Evolutionary conservation across 768 basidiomycete genomes (phyloP), one percentile per base, ranked within the genome.

Genomic region (Tulasnella sp.): DNA sequence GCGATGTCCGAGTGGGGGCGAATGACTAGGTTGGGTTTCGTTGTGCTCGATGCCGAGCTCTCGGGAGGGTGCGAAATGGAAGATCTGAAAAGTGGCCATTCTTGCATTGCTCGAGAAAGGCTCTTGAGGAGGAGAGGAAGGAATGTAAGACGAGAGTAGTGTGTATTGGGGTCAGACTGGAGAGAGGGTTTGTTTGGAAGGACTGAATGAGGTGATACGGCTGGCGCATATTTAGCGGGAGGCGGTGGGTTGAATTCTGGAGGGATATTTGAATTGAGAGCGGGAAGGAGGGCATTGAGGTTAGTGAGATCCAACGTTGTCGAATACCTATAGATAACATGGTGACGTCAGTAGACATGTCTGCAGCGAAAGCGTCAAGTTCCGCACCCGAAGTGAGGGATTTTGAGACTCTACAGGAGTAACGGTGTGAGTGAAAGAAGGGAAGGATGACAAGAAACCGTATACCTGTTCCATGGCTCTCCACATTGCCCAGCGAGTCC

Each of bases 401-500:
- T 84, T 63, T 84, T 80, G 52, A 92, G 74, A 63, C 87, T 87
- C 87, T 88, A 62, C 4, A 63, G 53, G 15, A 32, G 1, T 23
- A 36, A 49, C 41, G 43, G 6, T 17, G 27, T 31, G 15, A 27
- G 23, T 36, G 57, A 9, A 52, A 35, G 0, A 19, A 45, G 19
- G 19, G 50, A 39, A 15, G n/a, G 21, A 37, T 4, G 50, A 15
- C 27, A 1, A 43, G 23, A 36, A 17, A 11, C 40, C 17, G 61
- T 70, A 25, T 48, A 82, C 86, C 78, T 86, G 86, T 8, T 74
- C 77, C 89, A 92, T 92, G 2, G 86, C 84, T 63, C 86, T 86
- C 82, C 81, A 92, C 89, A 92, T 93, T 8, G 80, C 81, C 65
- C 81, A 78, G 53, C 89, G 73, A 12, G 86, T 88, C 61, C 86